A percentile compares a stretch with the other conserved stretches of the same genome.
Conservation (phyloP, 164 flowering plant species). For the Brasenia schreberi region DNA sequence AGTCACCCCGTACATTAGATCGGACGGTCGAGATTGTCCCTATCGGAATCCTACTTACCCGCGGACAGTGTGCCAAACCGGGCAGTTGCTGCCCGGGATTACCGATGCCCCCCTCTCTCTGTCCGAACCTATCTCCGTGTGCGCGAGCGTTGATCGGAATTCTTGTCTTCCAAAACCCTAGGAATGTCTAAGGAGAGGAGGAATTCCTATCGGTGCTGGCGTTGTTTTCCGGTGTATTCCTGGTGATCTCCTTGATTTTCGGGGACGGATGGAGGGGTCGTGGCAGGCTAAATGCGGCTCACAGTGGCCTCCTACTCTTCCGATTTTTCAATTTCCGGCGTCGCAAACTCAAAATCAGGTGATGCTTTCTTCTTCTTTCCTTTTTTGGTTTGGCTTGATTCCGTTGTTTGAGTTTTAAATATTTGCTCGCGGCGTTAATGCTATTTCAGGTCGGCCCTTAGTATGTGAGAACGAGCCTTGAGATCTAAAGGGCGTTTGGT, state of each 20-base stretch:
- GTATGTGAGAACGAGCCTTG: background rate
- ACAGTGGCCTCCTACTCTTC: background rate
- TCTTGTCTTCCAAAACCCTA: background rate
- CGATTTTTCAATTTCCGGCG: slow-evolving; percentile 1
- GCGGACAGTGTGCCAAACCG: too few species aligned
- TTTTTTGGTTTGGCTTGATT: background rate
- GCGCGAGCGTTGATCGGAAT: background rate
- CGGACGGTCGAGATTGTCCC: too few species aligned
- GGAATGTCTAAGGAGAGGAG: background rate
- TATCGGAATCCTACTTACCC: too few species aligned
- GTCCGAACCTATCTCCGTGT: background rate
- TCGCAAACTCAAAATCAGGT: slow-evolving; percentile 8
- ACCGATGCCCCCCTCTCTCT: background rate
- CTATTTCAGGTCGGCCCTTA: background rate
- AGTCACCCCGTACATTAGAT: too few species aligned
- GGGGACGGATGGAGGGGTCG: background rate
- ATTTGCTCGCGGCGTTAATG: background rate
- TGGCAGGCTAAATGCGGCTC: slow-evolving; percentile 4
- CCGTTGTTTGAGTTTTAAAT: background rate
- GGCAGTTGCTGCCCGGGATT: too few species aligned
- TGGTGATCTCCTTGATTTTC: background rate
- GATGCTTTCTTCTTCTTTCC: slow-evolving; percentile 2
- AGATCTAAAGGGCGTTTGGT: background rate
- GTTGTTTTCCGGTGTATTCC: background rate
- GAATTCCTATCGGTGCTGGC: background rate